These are phyloP conservation scores for Phytopythium sindhum DNA, from an alignment of 352 stramenopile genomes.

Conservation along the genomic window DNA sequence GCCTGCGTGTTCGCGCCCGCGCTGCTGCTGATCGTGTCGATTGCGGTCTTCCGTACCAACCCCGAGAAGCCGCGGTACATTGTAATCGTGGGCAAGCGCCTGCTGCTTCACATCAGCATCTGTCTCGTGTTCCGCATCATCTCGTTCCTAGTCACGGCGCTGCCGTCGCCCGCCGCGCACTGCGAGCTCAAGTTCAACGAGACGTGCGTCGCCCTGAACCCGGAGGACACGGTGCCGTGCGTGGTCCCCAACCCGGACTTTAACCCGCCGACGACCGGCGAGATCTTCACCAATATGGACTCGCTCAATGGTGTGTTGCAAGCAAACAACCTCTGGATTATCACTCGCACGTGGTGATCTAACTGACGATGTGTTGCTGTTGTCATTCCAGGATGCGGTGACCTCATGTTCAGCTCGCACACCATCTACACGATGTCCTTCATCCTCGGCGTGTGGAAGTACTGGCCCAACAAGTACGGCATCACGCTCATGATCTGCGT, in stretches of 20 bases:
- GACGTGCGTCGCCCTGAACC: slow-evolving; percentile 48
- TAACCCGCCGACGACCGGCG: slow-evolving; percentile 35
- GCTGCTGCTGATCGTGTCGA: slow-evolving; percentile 62
- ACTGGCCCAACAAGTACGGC: slow-evolving; percentile 80
- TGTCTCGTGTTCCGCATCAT: slow-evolving; percentile 65
- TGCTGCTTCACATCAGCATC: slow-evolving; percentile 77
- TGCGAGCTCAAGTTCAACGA: slow-evolving; percentile 74
- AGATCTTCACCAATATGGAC: slow-evolving; percentile 75
- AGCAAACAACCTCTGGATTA: background rate
- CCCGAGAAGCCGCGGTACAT: slow-evolving; percentile 66
- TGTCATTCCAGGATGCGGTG: slow-evolving; percentile 49
- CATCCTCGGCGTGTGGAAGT: slow-evolving; percentile 84
- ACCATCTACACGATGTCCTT: slow-evolving; percentile 91
- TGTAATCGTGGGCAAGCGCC: slow-evolving; percentile 77
- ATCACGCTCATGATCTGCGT: slow-evolving; percentile 69
- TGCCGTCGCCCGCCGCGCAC: slow-evolving; percentile 64
- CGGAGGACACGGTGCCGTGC: slow-evolving; percentile 48
- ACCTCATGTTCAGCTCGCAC: slow-evolving; percentile 92
- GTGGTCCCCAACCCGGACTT: slow-evolving; percentile 74
- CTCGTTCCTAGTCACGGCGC: slow-evolving; percentile 77
- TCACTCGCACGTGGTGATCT: background rate
- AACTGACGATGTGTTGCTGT: background rate
- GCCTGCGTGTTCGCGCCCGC: slow-evolving; percentile 62
- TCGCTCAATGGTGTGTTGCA: slow-evolving; percentile 47
- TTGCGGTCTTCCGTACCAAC: slow-evolving; percentile 65